Evolutionary conservation across 352 stramenopile genomes (phyloP).

Genomic region (Globisporangium yorkense): DNA sequence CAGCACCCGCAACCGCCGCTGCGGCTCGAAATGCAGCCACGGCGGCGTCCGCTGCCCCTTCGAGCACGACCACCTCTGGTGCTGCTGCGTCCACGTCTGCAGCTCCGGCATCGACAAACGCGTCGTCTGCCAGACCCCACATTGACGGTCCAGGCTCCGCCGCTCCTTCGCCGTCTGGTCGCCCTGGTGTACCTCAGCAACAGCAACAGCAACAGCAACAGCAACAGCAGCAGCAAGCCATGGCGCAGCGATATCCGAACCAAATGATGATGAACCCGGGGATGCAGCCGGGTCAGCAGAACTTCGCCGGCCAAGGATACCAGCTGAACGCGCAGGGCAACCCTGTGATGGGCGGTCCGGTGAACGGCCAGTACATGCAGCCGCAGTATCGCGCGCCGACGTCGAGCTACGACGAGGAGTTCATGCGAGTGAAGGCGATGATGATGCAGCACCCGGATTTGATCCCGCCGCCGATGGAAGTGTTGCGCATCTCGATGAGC

Average conservation of each 20-base stretch:
- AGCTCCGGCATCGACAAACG: conserved; percentile 28
- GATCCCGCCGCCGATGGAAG: conserved; percentile 83
- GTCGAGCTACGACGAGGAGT: conserved; percentile 82
- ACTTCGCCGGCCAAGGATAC: conserved; percentile 43
- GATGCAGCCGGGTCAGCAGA: conserved; percentile 23
- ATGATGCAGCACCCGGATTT: conserved; percentile 85
- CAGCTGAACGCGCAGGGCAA: conserved; percentile 51
- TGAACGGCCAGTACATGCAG: conserved; percentile 59
- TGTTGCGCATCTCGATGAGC: conserved; percentile 81
- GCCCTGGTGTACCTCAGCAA: conserved; percentile 14
- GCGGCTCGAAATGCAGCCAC: conserved; percentile 4
- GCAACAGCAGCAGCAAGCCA: conserved; percentile 24
- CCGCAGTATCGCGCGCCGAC: conserved; percentile 53
- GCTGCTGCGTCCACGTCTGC: conserved; percentile 15
- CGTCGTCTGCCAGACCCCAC: conserved; percentile 63
- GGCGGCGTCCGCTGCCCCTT: background rate
- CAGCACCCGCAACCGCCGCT: conserved; percentile 2
- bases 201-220: conserved; percentile 28
- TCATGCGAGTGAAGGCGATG: conserved; percentile 84
- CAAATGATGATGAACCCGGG: conserved; percentile 73
- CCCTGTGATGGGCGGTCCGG: conserved; percentile 21
- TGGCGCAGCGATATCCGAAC: conserved; percentile 38
- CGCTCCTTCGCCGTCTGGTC: conserved; percentile 15
- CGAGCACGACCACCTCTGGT: conserved; percentile 7
- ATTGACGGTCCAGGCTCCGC: conserved; percentile 34